Percentiles rank a stretch among this genome's conserved stretches.
phyloP scores from a whole-genome alignment of 495 filamentous ascomycete genomes.

The Tuber aestivum region DNA sequence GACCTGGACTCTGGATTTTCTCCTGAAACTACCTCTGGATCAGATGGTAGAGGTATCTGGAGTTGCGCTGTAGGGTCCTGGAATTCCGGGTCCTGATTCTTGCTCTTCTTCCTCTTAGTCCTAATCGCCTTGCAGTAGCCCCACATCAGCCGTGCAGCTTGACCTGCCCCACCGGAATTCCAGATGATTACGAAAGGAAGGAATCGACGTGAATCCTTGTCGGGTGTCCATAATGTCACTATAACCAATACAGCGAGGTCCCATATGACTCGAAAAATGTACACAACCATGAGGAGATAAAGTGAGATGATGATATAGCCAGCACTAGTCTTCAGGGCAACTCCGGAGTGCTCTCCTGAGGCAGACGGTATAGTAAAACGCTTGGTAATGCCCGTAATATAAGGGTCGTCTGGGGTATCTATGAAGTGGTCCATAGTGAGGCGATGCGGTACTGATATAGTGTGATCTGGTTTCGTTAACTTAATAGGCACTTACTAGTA shows the following conservation, averaged over 20 bases:
- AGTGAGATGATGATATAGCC: neutral
- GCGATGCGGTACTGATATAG: neutral
- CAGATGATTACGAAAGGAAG: neutral
- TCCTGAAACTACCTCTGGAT: too few species aligned
- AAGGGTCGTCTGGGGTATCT: neutral
- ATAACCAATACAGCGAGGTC: too few species aligned
- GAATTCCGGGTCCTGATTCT: too few species aligned
- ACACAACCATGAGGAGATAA: neutral
- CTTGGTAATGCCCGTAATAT: neutral
- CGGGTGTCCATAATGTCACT: neutral
- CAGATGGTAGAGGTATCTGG: too few species aligned
- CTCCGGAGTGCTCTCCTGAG: neutral
- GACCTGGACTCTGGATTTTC: too few species aligned
- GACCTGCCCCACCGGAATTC: neutral
- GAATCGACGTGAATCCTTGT: neutral
- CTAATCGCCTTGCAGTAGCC: too few species aligned
- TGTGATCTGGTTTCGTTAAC: neutral
- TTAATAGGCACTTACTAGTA: neutral
- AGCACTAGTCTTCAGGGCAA: neutral
- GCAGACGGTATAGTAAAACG: neutral
- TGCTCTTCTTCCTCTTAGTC: too few species aligned
- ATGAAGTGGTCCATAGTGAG: neutral
- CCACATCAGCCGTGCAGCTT: too few species aligned
- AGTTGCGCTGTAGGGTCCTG: too few species aligned
- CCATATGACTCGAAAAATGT: neutral